Evolutionary conservation across 495 filamentous ascomycete genomes (phyloP).

Genomic region (Aspergillus affinis): DNA sequence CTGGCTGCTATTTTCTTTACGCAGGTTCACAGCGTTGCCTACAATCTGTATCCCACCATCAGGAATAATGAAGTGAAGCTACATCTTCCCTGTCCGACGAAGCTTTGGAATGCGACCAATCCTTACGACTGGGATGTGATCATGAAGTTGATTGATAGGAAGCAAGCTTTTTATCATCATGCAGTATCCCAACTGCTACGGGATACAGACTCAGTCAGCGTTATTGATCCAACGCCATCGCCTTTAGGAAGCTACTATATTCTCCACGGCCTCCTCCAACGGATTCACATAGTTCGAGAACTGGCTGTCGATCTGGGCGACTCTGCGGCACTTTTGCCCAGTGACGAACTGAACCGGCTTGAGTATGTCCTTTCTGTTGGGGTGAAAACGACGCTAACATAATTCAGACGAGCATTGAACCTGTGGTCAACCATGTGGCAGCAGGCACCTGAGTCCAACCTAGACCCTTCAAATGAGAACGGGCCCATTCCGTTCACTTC

Average conservation of each 20-base stretch:
- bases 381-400: conserved; percentile 18
- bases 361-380: not conserved
- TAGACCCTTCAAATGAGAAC: conserved; percentile 34
- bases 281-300: conserved; percentile 33
- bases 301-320: conserved; percentile 26
- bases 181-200: not conserved
- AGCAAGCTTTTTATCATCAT: not conserved
- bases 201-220: not conserved
- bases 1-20: not conserved
- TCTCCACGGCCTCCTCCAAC: conserved; percentile 33
- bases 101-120: not conserved
- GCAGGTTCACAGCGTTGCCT: not conserved
- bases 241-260: not conserved
- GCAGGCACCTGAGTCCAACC: conserved; percentile 28
- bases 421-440: conserved; percentile 38
- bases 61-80: not conserved
- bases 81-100: not conserved
- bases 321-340: conserved; percentile 1
- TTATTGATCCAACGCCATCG: not conserved
- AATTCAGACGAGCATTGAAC: conserved; percentile 44
- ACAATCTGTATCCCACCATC: not conserved
- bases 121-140: not conserved
- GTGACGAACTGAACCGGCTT: conserved; percentile 17
- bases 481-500: conserved; percentile 40
- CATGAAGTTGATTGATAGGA: not conserved